Evolutionary conservation across 768 basidiomycete genomes (phyloP).

Genomic region (Crucibulum laeve): DNA sequence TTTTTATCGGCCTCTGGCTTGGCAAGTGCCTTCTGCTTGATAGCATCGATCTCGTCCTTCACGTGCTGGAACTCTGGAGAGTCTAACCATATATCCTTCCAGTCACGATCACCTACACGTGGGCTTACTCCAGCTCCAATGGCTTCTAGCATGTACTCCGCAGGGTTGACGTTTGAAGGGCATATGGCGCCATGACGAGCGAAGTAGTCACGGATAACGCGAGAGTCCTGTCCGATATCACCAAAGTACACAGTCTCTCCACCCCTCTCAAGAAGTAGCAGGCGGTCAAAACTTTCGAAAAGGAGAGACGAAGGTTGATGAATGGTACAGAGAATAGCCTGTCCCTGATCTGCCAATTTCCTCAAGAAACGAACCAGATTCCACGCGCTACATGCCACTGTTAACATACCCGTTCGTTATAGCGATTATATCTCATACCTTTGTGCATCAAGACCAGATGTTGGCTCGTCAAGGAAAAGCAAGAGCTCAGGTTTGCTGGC

Average conservation of each 20-base stretch:
- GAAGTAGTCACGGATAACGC: conserved; percentile 71
- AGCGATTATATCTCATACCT: conserved; percentile 17
- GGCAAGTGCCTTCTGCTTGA: conserved; percentile 44
- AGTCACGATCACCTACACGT: conserved; percentile 73
- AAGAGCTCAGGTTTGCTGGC: conserved; percentile 82
- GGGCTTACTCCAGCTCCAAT: conserved; percentile 80
- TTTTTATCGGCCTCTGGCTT: conserved; percentile 33
- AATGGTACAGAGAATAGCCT: conserved; percentile 88
- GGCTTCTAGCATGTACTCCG: conserved; percentile 78
- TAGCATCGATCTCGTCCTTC: conserved; percentile 36
- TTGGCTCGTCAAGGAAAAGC: conserved; percentile 59
- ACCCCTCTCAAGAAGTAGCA: conserved; percentile 66
- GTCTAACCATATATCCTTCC: conserved; percentile 82
- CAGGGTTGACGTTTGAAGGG: conserved; percentile 75
- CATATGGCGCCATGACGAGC: conserved; percentile 68
- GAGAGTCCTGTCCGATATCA: conserved; percentile 74
- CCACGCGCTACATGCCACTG: conserved; percentile 62
- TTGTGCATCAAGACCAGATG: conserved; percentile 40
- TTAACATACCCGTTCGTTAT: background rate
- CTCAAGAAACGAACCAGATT: conserved; percentile 77
- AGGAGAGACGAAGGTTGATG: conserved; percentile 85
- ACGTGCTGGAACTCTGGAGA: conserved; percentile 53
- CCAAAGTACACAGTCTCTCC: conserved; percentile 95
- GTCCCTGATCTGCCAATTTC: conserved; percentile 81
- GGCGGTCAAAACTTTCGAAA: conserved; percentile 81